These are phyloP conservation scores for Solanum corneliomulleri DNA, from an alignment of 257 asterid species.

Conservation along the genomic window DNA sequence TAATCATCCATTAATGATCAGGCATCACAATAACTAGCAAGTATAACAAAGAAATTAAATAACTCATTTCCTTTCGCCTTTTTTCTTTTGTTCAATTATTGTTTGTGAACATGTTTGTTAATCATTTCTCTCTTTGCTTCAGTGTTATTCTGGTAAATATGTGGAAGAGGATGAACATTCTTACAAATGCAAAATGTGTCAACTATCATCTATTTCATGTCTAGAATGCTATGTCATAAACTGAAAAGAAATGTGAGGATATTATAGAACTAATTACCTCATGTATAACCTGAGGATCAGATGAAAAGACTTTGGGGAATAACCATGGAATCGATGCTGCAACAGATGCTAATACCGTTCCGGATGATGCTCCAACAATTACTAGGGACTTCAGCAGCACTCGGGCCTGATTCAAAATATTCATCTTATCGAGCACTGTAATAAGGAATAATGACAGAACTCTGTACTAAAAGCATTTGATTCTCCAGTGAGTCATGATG, in stretches of 20 bases:
- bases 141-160: neutral
- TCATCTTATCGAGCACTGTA: neutral
- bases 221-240: neutral
- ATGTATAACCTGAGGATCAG: constrained; percentile 57
- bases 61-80: neutral
- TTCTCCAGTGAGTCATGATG: neutral
- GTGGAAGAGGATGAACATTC: neutral
- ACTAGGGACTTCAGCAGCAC: constrained; percentile 66
- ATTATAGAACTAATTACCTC: constrained; percentile 46
- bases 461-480: neutral
- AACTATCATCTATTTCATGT: neutral
- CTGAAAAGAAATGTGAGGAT: neutral
- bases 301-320: constrained; percentile 72
- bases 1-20: neutral
- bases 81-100: neutral
- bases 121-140: neutral
- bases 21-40: neutral
- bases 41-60: neutral
- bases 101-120: neutral
- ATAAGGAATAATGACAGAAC: neutral
- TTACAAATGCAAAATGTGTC: neutral
- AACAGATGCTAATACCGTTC: constrained; percentile 54
- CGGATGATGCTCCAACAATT: constrained; percentile 60
- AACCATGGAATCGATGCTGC: constrained; percentile 86
- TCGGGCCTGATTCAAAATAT: constrained; percentile 51